phyloP scores from a whole-genome alignment of 805 yeast genomes.

The Starmerella cellae region DNA sequence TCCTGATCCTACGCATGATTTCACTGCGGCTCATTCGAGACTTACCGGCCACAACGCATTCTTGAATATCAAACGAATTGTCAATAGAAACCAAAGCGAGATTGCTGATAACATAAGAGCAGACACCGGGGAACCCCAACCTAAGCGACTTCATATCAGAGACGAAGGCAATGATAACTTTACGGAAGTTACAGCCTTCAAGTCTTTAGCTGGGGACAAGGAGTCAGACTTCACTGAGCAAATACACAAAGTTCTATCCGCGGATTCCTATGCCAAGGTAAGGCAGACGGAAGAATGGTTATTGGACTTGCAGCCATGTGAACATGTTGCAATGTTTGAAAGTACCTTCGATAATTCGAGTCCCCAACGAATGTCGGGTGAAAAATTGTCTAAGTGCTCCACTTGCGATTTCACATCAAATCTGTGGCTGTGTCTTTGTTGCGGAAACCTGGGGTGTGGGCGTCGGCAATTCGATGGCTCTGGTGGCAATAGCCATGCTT shows the following conservation, averaged over 20 bases:
- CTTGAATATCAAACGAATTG: constrained; percentile 44
- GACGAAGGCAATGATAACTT: constrained; percentile 56
- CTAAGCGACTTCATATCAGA: constrained; percentile 54
- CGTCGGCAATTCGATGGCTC: constrained; percentile 86
- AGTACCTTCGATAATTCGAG: constrained; percentile 4
- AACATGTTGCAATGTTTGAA: constrained; percentile 48
- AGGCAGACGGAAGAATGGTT: constrained; percentile 87
- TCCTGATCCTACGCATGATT: constrained; percentile 54
- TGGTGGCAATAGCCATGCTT: constrained; percentile 88
- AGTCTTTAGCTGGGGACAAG: constrained; percentile 25
- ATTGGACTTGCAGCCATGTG: constrained; percentile 68
- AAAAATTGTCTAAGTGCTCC: constrained; percentile 25
- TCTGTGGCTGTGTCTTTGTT: constrained; percentile 81
- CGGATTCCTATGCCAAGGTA: constrained; percentile 46
- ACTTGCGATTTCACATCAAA: constrained; percentile 48
- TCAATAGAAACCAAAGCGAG: constrained; percentile 28
- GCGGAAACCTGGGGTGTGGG: constrained; percentile 93
- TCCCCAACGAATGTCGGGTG: constrained; percentile 1
- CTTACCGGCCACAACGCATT: constrained; percentile 42
- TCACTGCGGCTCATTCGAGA: constrained; percentile 44
- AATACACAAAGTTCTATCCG: constrained; percentile 37
- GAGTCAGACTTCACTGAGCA: constrained; percentile 9
- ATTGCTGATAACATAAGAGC: constrained; percentile 52
- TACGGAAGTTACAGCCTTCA: constrained; percentile 35
- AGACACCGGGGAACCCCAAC: constrained; percentile 35